Evolutionary conservation across 2,329 filamentous ascomycete species (phyloP), one percentile per base, ranked within the genome.

Genomic region (Penicillium sp.): DNA sequence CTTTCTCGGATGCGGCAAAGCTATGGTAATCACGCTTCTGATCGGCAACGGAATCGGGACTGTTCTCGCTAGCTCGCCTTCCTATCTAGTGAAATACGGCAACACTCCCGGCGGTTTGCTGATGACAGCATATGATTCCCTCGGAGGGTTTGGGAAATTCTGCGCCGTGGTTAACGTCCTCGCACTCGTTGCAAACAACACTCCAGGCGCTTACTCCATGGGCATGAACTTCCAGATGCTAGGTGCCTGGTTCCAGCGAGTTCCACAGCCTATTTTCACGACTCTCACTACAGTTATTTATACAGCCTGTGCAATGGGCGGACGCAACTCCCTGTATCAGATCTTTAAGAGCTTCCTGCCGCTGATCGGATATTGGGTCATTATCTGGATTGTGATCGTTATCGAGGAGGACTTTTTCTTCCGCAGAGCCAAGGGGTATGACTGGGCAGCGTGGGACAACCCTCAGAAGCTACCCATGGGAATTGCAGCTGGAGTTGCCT

Each of bases 341-440:
- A 74, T 80, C 43, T 79, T 79, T 59, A 69, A 76, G 52, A 74
- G 77, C 54, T 78, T 80, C 54, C 65, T 81, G 16, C 75, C 78
- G 8, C 58, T 81, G 19, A 80, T 81, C 62, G 76, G 77, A 5
- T 80, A 81, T 58, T 81, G 78, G 78, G 64, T 77, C 9, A 67
- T 72, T 21, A 75, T 76, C 37, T 80, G 74, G 71, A 63, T 79
- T 49, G 71, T 72, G 35, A 77, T 80, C 44, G 67, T 75, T 6
- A 47, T 78, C 2, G 70, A 79, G 56, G 75, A 80, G 59, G 72
- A 79, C 44, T 13, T 78, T 16, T 60, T 80, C 6, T 81, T 81
- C 66, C 71, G 74, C 21, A 66, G 74, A 26, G 59, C 63, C n/a
- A 66, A 59, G 43, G 65, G 64, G 1, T 79, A 74, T 59, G 73